Conservation (phyloP, 176 grass and related monocot species). For the Aegilops sharonensis region DNA sequence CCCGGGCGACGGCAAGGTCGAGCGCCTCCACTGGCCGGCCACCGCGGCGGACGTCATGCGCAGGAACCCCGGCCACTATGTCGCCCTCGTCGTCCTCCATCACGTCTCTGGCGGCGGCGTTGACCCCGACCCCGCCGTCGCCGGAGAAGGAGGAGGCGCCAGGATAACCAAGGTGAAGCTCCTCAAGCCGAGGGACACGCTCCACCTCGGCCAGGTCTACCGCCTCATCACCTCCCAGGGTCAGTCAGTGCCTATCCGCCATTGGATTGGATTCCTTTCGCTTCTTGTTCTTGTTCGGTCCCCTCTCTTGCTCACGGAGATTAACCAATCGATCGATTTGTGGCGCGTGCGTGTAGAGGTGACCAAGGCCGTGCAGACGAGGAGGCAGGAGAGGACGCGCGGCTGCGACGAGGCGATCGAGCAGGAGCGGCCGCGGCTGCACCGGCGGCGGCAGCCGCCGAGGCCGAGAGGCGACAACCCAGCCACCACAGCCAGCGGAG, state of each 20-base stretch:
- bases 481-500: not conserved
- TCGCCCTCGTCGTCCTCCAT: constrained; percentile 54
- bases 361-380: constrained; percentile 56
- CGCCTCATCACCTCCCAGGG: constrained; percentile 90
- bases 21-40: constrained; percentile 53
- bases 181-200: constrained; percentile 68
- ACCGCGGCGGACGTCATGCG: constrained; percentile 64
- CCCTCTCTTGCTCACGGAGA: no score
- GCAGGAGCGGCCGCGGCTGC: constrained; percentile 6
- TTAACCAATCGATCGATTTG: not conserved
- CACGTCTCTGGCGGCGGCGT: not conserved
- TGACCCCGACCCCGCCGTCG: not conserved
- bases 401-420: not conserved
- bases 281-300: not conserved
- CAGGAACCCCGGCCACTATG: constrained; percentile 72
- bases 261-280: not conserved
- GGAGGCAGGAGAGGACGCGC: constrained; percentile 53
- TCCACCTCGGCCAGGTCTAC: constrained; percentile 79
- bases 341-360: constrained; percentile 36
- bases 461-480: not conserved
- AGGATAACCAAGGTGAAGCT: constrained; percentile 84
- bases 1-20: constrained; percentile 63
- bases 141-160: not conserved
- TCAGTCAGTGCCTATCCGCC: no score
- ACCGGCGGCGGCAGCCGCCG: not conserved